Base-by-base conservation (phyloP, 192 early-diverging fungal genomes). In the Globomyces pollinis-pini region DNA sequence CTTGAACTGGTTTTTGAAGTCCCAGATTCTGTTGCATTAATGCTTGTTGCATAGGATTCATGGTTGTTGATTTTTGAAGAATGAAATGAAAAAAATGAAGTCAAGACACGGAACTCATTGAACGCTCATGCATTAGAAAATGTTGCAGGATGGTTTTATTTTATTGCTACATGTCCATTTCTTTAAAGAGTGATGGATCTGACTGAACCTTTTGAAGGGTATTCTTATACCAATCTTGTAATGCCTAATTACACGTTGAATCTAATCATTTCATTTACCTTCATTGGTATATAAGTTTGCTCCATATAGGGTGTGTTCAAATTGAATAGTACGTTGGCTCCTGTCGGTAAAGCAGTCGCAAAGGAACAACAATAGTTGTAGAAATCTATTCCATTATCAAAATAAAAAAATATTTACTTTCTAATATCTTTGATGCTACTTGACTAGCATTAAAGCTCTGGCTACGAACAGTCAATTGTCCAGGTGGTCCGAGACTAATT, bases 191-290 rank as follows among this genome's bases (percentile, higher is more conserved):
- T 26, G 44, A 47, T 16, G 89, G 87, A 64, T 92, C 84, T 13
- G 74, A 68, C 61, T 86, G 84, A 29, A 88, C 57, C 62, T 92
- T 92, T 51, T 86, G 69, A 38, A 84, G 69, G 16, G 89, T 78
- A 24, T 73, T 77, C 49, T 84, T 74, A 71, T 86, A 92, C 92
- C 92, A 92, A 20, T 85, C 82, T 33, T 87, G 81, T 49, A 93
- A 86, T 5, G 59, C 33, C 30, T 31, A 29, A n/a, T n/a, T n/a
- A n/a, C 15, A 0, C 35, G 13, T 63, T 8, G 36, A 35, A 26
- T 35, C 30, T 0, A 24, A 29, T 30, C n/a, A 16, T 34, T 13
- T 30, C 26, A n/a, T 2, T 47, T 65, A 64, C 64, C 69, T 73
- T 69, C 8, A 78, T 23, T 0, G 76, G 76, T 16, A 78, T 69